phyloP scores from a whole-genome alignment of 139 green algal genomes.

The Astrephomene gubernaculifera region DNA sequence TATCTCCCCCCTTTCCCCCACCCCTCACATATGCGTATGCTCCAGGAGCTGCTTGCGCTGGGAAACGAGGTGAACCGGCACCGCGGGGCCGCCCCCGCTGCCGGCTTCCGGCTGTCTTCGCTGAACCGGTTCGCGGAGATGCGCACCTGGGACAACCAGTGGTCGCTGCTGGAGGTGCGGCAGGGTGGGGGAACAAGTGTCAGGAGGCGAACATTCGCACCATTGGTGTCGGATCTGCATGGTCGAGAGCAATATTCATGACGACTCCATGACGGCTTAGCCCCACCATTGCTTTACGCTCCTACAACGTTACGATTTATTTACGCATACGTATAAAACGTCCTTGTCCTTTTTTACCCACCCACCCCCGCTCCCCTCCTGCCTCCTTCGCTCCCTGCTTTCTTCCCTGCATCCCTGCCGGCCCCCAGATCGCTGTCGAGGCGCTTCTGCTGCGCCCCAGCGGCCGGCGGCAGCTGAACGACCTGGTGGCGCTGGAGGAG shows the following conservation, averaged over 20 bases:
- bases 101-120: conserved; percentile 16
- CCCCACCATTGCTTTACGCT: no score
- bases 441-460: conserved; percentile 10
- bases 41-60: conserved; percentile 28
- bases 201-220: no score
- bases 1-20: background rate
- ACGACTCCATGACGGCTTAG: no score
- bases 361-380: no score
- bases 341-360: no score
- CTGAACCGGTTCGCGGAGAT: conserved; percentile 21
- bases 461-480: conserved; percentile 19
- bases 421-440: conserved; percentile 24
- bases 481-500: conserved; percentile 13
- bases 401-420: no score
- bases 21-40: background rate
- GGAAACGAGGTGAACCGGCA: conserved; percentile 38
- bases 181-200: background rate
- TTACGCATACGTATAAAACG: no score
- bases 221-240: no score
- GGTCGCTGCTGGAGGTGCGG: conserved; percentile 39
- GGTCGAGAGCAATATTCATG: no score
- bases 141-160: conserved; percentile 17
- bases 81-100: background rate
- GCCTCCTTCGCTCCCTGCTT: no score
- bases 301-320: no score